phyloP scores from a whole-genome alignment of 225 moss, liverwort and hornwort genomes.

The Asterella californica region DNA sequence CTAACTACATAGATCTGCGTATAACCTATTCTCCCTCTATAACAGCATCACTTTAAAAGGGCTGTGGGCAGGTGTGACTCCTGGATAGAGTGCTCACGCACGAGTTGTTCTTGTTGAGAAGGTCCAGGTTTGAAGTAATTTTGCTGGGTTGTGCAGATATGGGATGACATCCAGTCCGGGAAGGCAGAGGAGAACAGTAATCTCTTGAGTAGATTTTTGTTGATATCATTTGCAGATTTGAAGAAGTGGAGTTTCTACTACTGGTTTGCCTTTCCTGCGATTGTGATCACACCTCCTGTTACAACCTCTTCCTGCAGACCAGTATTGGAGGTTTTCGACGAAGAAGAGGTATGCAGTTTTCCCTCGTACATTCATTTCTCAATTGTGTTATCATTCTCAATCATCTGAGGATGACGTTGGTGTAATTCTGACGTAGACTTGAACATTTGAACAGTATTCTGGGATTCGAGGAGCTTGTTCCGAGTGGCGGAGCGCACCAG shows the following conservation, averaged over 20 bases:
- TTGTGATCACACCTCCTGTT: constrained; percentile 83
- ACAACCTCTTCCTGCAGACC: constrained; percentile 58
- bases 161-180: constrained; percentile 91
- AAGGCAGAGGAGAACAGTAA: constrained; percentile 90
- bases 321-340: constrained; percentile 59
- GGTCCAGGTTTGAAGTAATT: not conserved
- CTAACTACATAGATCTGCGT: no score
- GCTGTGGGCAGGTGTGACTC: not conserved
- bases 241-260: constrained; percentile 98
- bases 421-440: not conserved
- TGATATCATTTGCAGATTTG: constrained; percentile 94
- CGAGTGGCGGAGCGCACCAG: constrained; percentile 77
- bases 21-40: not conserved
- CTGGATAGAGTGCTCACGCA: not conserved
- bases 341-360: constrained; percentile 53
- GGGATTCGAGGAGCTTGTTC: constrained; percentile 83
- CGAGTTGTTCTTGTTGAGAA: not conserved
- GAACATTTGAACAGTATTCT: constrained; percentile 54
- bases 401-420: not conserved
- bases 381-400: not conserved
- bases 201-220: constrained; percentile 77
- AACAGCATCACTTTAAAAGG: not conserved
- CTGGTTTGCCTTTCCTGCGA: constrained; percentile 91
- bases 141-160: constrained; percentile 59
- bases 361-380: not conserved